Conservation (phyloP, 805 yeast species). For the Starmerella vaccinii region DNA sequence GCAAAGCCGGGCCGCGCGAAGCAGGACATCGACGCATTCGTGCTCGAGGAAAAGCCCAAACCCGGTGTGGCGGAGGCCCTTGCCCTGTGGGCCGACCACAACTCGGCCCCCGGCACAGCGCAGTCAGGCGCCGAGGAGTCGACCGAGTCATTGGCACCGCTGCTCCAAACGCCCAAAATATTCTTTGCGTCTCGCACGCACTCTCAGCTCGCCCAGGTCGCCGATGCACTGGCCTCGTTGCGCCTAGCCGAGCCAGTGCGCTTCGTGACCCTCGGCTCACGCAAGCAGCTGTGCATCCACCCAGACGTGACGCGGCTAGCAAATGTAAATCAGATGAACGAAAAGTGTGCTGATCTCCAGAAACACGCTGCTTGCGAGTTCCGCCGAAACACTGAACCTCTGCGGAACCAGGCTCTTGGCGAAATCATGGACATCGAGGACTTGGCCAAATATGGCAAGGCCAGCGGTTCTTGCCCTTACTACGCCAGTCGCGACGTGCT, state of each 20-base stretch:
- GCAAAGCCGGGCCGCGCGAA: not conserved
- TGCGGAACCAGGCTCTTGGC: slow-evolving; percentile 37
- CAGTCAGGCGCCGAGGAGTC: slow-evolving; percentile 6
- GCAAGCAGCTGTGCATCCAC: slow-evolving; percentile 76
- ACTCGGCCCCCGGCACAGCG: not conserved
- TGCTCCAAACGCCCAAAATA: slow-evolving; percentile 39
- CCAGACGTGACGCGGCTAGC: slow-evolving; percentile 44
- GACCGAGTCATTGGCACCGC: slow-evolving; percentile 9
- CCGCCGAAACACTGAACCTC: slow-evolving; percentile 31
- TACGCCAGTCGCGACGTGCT: slow-evolving; percentile 56
- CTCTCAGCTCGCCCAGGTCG: slow-evolving; percentile 74
- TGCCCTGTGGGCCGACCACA: slow-evolving; percentile 1
- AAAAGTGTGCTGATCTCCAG: slow-evolving; percentile 68
- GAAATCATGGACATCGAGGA: slow-evolving; percentile 78
- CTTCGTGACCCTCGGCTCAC: slow-evolving; percentile 65
- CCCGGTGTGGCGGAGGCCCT: slow-evolving; percentile 8
- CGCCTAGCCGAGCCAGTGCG: slow-evolving; percentile 55
- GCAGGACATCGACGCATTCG: slow-evolving; percentile 4
- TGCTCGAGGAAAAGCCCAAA: slow-evolving; percentile 12
- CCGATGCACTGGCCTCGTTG: slow-evolving; percentile 57
- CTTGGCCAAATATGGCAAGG: slow-evolving; percentile 48
- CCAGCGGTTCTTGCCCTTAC: slow-evolving; percentile 63
- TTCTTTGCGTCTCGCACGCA: slow-evolving; percentile 80
- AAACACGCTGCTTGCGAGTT: slow-evolving; percentile 37
- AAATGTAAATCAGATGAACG: slow-evolving; percentile 54